Conservation (phyloP, 208 protist species). For the Trypanosoma theileri region DNA sequence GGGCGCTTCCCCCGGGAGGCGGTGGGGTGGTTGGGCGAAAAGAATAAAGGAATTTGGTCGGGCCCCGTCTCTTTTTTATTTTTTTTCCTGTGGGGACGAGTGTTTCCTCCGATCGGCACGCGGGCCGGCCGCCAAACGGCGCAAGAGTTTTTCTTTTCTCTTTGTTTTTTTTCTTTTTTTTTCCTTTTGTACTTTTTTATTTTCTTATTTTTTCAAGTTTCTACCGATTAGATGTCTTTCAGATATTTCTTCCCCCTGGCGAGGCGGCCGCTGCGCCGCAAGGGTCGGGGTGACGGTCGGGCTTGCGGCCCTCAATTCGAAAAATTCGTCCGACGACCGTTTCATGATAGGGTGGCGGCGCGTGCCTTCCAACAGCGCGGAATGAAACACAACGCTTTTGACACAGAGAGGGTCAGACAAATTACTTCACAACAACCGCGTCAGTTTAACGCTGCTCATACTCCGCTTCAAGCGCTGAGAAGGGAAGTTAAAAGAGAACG, state of each 20-base stretch:
- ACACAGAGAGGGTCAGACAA: constrained; percentile 21
- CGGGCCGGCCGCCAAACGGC: background rate
- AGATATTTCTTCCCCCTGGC: constrained; percentile 42
- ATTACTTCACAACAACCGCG: constrained; percentile 1
- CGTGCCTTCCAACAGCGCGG: constrained; percentile 9
- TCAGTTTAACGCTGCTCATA: constrained; percentile 22
- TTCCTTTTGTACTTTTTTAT: too few species aligned
- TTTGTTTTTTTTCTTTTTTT: too few species aligned
- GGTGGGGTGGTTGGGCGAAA: too few species aligned
- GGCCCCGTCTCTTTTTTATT: background rate
- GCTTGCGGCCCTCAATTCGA: constrained; percentile 34
- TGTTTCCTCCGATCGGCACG: background rate
- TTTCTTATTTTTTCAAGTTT: too few species aligned
- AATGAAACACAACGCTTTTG: constrained; percentile 33
- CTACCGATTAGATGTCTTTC: constrained; percentile 33
- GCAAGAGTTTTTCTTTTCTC: too few species aligned
- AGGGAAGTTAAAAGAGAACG: constrained; percentile 33
- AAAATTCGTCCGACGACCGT: constrained; percentile 35
- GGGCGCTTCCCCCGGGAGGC: too few species aligned
- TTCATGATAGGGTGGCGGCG: constrained; percentile 32
- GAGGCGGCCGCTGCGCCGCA: constrained; percentile 22
- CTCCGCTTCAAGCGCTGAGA: constrained; percentile 29
- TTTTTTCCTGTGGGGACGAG: background rate
- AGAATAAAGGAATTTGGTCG: too few species aligned
- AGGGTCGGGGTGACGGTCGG: constrained; percentile 41